Percentiles rank a stretch among this genome's conserved stretches.
These are phyloP conservation scores for Lolium multiflorum DNA, from an alignment of 176 grass and related monocot species.

Conservation along the genomic window DNA sequence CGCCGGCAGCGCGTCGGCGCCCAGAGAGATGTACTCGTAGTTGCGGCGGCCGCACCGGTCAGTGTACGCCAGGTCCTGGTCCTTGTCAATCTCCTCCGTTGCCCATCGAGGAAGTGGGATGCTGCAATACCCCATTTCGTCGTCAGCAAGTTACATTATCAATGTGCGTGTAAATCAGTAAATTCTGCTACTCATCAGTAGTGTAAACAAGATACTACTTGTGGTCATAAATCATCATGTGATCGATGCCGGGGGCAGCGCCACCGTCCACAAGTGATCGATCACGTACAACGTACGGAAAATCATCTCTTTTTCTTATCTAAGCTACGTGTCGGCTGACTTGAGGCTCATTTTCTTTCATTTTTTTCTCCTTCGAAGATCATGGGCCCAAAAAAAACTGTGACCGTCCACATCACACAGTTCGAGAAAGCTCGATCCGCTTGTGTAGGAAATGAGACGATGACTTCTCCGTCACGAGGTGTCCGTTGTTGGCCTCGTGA, in stretches of 20 bases:
- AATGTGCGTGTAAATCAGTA: too few relatives aligned
- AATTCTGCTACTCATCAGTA: background rate
- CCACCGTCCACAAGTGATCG: constrained; percentile 16
- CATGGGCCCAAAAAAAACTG: background rate
- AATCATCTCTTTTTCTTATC: background rate
- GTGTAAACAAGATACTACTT: too few relatives aligned
- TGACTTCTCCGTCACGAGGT: background rate
- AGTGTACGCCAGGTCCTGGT: constrained; percentile 73
- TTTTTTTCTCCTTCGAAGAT: background rate
- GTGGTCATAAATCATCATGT: background rate
- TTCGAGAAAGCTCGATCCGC: background rate
- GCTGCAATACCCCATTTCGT: background rate
- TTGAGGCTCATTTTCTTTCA: background rate
- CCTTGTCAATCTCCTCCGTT: constrained; percentile 68
- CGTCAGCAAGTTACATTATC: too few relatives aligned
- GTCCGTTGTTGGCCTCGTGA: background rate
- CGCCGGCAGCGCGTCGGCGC: constrained; percentile 61
- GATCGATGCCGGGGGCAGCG: background rate
- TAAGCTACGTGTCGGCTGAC: background rate
- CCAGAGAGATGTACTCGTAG: constrained; percentile 71
- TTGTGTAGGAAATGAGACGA: background rate
- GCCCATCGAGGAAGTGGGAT: constrained; percentile 72
- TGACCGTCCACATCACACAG: constrained; percentile 1
- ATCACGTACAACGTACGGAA: background rate
- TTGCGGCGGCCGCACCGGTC: constrained; percentile 69